Evolutionary conservation across 192 early-diverging fungal species (phyloP), one percentile per base, ranked within the genome.

Genomic region (Diversispora eburnea): DNA sequence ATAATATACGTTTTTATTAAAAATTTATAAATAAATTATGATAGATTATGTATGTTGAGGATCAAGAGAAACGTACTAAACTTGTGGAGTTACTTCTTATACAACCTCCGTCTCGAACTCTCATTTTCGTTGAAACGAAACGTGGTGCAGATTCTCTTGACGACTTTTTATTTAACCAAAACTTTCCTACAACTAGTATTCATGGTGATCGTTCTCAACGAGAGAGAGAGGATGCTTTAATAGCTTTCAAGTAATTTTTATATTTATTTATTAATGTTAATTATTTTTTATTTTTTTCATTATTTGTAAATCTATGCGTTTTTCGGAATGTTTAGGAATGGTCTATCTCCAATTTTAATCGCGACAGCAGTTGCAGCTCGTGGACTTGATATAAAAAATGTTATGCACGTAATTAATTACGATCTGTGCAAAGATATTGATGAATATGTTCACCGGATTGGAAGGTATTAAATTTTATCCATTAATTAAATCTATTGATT

Each of bases 301-400:
- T 19, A 1, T 9, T 41, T 41, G 1, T 8, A 39, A 13, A 42
- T 17, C 48, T 54, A n/a, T 39, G 17, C 25, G 25, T 33, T 33
- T 33, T 33, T 33, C 25, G 25, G 25, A 12, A 54, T 13, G 12
- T 10, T 51, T 51, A 71, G 81, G 58, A 60, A 61, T 33, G 85
- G 85, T 8, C 81, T 72, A 52, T 79, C 80, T 10, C 85, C 85
- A 3, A 84, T 95, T 62, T 78, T 95, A 55, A 91, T 95, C n/a
- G 94, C 93, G n/a, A 95, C 94, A 19, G 92, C 91, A 49, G 92
- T 95, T 5, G 94, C 94, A 45, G 90, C 93, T 17, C 88, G 94
- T 67, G 94, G 94, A 77, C 80, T 95, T n/a, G 94, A 95, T 76
- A 93, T 95, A 69, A 89, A 91, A 66, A 91, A 94, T 79, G 91